Evolutionary conservation across 2,329 filamentous ascomycete genomes (phyloP).

Genomic region (Stylonectria norvegica): DNA sequence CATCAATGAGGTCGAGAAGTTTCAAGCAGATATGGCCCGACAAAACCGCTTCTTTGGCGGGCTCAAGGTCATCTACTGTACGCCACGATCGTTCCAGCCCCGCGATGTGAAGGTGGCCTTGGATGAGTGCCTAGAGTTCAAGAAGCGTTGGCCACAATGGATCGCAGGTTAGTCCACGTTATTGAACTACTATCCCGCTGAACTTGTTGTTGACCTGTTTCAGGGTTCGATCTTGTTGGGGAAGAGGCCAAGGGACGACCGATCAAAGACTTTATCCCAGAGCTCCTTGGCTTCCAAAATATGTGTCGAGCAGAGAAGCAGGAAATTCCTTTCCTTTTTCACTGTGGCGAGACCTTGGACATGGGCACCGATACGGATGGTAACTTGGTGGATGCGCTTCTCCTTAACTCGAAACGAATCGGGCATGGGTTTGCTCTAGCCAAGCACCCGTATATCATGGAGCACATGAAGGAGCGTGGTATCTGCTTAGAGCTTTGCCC

Average conservation of each 20-base stretch:
- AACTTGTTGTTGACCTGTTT: background rate
- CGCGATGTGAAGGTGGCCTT: conserved; percentile 50
- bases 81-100: conserved; percentile 57
- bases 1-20: conserved; percentile 49
- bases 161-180: conserved; percentile 57
- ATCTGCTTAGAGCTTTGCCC: conserved; percentile 75
- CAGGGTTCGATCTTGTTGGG: conserved; percentile 68
- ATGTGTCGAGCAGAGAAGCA: conserved; percentile 46
- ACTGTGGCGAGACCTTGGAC: conserved; percentile 73
- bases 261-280: conserved; percentile 50
- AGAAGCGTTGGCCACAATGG: conserved; percentile 52
- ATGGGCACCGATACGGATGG: conserved; percentile 61
- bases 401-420: conserved; percentile 65
- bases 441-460: conserved; percentile 63
- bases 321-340: conserved; percentile 70
- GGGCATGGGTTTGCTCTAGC: conserved; percentile 70
- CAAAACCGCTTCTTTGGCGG: conserved; percentile 51
- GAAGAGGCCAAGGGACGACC: conserved; percentile 62
- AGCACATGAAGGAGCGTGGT: conserved; percentile 58
- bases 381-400: conserved; percentile 66
- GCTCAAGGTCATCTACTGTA: conserved; percentile 70
- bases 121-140: conserved; percentile 59
- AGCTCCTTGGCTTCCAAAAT: conserved; percentile 55
- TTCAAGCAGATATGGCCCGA: conserved; percentile 35
- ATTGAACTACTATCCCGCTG: background rate